A percentile compares a stretch with the other conserved stretches of the same genome.
phyloP scores from a whole-genome alignment of 768 basidiomycete species.

The Boletus sp. region DNA sequence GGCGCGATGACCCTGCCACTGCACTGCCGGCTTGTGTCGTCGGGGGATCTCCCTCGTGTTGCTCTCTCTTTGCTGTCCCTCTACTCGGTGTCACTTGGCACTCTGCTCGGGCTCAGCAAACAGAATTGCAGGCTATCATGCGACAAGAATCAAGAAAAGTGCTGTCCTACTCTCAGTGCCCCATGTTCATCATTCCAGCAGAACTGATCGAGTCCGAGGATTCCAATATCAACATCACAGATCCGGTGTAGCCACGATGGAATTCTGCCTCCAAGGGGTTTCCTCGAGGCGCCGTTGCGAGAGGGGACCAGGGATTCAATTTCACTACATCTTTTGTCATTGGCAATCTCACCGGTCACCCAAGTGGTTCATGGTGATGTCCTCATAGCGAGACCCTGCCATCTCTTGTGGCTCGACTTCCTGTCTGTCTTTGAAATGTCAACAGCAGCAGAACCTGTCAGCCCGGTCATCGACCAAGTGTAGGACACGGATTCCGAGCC shows the following conservation, averaged over 20 bases:
- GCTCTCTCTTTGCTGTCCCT: slow-evolving; percentile 18
- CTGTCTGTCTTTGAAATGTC: not conserved
- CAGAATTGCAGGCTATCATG: not conserved
- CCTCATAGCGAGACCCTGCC: slow-evolving; percentile 5
- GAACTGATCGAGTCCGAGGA: slow-evolving; percentile 27
- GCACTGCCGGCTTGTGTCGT: slow-evolving; percentile 54
- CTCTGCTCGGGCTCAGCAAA: slow-evolving; percentile 9
- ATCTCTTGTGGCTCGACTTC: slow-evolving; percentile 7
- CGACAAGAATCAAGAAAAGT: too few species aligned
- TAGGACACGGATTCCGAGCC: not conserved
- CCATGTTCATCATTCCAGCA: slow-evolving; percentile 16
- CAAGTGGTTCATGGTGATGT: slow-evolving; percentile 1
- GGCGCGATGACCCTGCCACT: slow-evolving; percentile 40
- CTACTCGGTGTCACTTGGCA: not conserved
- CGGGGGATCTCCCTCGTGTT: slow-evolving; percentile 44
- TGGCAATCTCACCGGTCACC: too few species aligned
- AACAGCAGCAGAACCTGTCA: not conserved
- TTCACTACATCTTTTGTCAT: not conserved
- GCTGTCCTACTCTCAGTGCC: slow-evolving; percentile 12
- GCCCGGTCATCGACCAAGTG: not conserved
- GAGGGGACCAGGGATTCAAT: not conserved
- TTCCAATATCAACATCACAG: slow-evolving; percentile 20
- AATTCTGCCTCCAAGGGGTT: slow-evolving; percentile 9
- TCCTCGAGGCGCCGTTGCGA: not conserved
- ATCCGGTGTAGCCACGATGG: not conserved